Base-by-base conservation (phyloP, 1,284 basidiomycete genomes). In the Melampsora americana region DNA sequence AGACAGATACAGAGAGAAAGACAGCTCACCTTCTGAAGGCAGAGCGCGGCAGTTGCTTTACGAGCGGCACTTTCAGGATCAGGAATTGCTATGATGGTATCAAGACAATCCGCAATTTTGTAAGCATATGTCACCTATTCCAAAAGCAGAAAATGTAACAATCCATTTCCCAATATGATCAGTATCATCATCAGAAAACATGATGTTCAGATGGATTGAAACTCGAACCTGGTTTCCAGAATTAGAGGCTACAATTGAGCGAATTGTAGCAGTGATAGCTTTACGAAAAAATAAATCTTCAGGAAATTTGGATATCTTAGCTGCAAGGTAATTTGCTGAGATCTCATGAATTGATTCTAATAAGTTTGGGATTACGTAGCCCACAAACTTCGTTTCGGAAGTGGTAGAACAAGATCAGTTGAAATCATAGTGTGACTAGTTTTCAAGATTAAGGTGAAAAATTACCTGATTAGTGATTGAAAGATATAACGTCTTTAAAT, bases 231-330 rank as follows among this genome's bases (percentile, higher is more conserved):
- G 64, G 50, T 68, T 75, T 67, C 72, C 72, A 5, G 72, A 67
- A 62, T 75, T 75, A 39, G 72, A 75, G 44, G 72, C 72, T 46
- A 75, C 66, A 35, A 75, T 75, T 23, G 72, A 75, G 23, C 65
- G 5, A 7, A 62, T 50, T 20, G 72, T 12, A 62, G 28, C 46
- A 12, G 72, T 30, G 12, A 75, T 68, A 20, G 64, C 64, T 18
- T 61, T 50, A 7, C 72, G 65, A 56, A 75, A 75, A 44, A 60
- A 75, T 26, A 26, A 18, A 35, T 67, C 66, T 48, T 75, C 53
- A 23, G 72, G 64, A n/a, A n/a, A 28, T 35, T 64, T 30, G 23
- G 30, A 35, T 26, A 59, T 23, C 35, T 73, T 73, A 7, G 71
- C 61, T 18, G 53, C 42, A 14, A 75, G 28, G 42, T 75, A 75